Percentiles rank a stretch among this genome's conserved stretches.
Evolutionary conservation across 2,329 filamentous ascomycete genomes (phyloP).

Genomic region (Colletotrichum kahawae): DNA sequence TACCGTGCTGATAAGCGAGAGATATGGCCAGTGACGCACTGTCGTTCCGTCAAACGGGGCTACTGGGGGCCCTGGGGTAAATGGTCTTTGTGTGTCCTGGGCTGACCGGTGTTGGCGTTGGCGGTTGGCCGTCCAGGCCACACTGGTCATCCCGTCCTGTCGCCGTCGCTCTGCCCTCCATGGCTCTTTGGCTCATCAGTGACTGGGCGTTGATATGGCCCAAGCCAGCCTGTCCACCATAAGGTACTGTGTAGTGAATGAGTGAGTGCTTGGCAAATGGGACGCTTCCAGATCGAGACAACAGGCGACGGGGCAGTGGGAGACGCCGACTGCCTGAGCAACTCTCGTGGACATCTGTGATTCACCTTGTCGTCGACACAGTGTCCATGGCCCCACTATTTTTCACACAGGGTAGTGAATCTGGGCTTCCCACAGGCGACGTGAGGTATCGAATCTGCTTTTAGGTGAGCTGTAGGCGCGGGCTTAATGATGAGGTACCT

Average conservation of each 20-base stretch:
- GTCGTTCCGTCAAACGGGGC: neutral
- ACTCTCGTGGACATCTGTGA: neutral
- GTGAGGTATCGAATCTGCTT: neutral
- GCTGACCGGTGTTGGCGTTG: neutral
- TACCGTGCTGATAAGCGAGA: conserved; percentile 18
- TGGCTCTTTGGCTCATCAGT: neutral
- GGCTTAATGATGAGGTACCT: conserved; percentile 10
- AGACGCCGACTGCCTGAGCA: neutral
- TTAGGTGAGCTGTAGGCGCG: neutral
- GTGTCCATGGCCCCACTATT: neutral
- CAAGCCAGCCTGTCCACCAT: neutral
- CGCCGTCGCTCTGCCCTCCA: neutral
- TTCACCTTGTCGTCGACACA: neutral
- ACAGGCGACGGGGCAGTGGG: neutral
- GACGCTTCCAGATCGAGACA: neutral
- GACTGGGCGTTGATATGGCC: neutral
- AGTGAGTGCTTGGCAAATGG: neutral
- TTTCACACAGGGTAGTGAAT: neutral
- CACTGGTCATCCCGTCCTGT: neutral
- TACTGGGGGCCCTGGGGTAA: neutral
- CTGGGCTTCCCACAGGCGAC: neutral
- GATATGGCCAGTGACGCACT: neutral
- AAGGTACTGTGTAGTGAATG: neutral
- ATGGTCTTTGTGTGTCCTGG: neutral
- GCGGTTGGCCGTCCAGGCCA: neutral